Evolutionary conservation across 257 asterid species (phyloP), one percentile per base, ranked within the genome.

Genomic region (Euphrasia confusa): DNA sequence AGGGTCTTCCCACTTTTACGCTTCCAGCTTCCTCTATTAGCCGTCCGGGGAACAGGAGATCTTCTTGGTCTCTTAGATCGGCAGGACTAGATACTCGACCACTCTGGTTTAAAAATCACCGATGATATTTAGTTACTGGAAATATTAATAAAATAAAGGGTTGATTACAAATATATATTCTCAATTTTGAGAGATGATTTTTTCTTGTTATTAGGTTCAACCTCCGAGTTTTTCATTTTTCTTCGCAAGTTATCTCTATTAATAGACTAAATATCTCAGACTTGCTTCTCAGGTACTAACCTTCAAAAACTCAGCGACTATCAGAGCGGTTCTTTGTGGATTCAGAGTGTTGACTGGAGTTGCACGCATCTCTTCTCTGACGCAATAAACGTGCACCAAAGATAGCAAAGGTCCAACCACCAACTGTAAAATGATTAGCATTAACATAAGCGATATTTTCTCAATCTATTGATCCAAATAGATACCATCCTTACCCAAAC

Each of bases 291-390:
- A 17, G 70, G 77, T 58, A 57, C 49, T 24, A 58, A 92, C 97
- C 97, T 87, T 84, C 42, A 89, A n/a, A 71, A 81, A 89, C 52
- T 85, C 91, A 13, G 93, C 95, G 33, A 92, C 84, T 11, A 92
- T 76, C 88, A 92, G 73, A 54, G 96, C 97, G 54, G 99, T 89
- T 80, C 99, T 77, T 77, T 89, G 99, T 2, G 96, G 95, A 70
- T 93, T 93, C 56, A 93, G 84, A 26, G 99, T 93, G 84, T 89
- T 93, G 61, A 93, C 74, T 1, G 99, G 99, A 78, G 94, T 79
- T 65, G 97, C 97, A 61, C 80, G 83, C 97, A 93, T 93, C 82
- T 93, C 96, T 82, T 93, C 95, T 50, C 59, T 54, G 54, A 93
- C 99, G 49, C 97, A 65, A 68, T 83, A 87, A 58, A 93, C 61